Conservation (phyloP, 192 early-diverging fungal genomes). For the Mortierella claussenii region DNA sequence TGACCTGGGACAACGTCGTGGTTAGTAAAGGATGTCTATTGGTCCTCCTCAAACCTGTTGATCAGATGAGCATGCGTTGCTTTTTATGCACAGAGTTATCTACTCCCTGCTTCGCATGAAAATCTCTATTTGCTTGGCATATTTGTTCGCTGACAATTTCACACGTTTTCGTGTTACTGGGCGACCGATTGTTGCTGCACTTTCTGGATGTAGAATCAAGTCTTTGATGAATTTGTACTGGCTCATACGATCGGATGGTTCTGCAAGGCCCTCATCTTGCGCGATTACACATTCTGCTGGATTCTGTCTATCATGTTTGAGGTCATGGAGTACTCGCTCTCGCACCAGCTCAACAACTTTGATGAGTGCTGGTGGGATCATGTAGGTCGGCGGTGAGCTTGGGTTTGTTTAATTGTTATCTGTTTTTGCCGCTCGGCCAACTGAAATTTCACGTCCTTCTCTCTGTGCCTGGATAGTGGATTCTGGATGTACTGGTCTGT, state of each 20-base stretch:
- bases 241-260: constrained; percentile 96
- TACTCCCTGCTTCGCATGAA: too few species aligned
- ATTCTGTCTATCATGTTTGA: constrained; percentile 95
- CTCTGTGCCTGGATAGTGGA: constrained; percentile 69
- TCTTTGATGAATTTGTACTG: constrained; percentile 91
- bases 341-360: constrained; percentile 97
- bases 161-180: too few species aligned
- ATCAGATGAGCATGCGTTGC: too few species aligned
- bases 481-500: constrained; percentile 90
- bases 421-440: too few species aligned
- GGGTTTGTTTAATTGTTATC: too few species aligned
- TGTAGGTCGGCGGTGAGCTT: too few species aligned
- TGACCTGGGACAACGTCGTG: constrained; percentile 79
- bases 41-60: not conserved
- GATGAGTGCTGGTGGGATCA: constrained; percentile 99
- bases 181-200: too few species aligned
- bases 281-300: constrained; percentile 97
- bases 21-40: constrained; percentile 52
- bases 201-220: constrained; percentile 66
- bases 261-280: constrained; percentile 90
- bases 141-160: too few species aligned
- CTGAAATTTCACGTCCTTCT: too few species aligned
- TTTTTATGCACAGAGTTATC: too few species aligned
- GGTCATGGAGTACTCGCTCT: constrained; percentile 93
- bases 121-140: not conserved